Evolutionary conservation across 805 yeast genomes (phyloP).

Genomic region (Pichia insulana): DNA sequence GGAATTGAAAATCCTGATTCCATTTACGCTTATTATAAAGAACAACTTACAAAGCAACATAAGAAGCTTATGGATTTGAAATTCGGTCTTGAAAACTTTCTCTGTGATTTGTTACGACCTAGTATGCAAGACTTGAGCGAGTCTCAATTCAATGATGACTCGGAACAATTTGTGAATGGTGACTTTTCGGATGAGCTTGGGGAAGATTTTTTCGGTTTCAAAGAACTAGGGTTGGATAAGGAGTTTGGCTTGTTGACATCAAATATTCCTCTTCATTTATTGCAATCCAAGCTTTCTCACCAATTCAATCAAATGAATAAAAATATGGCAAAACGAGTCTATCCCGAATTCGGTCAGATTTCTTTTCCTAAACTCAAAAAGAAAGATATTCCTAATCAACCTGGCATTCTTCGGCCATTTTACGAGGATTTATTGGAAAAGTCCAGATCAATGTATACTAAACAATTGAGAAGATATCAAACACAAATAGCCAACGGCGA

Average conservation of each 20-base stretch:
- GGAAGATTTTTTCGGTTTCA: constrained; percentile 96
- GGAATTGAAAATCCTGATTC: constrained; percentile 78
- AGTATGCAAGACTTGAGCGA: constrained; percentile 62
- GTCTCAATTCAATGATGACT: constrained; percentile 73
- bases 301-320: constrained; percentile 40
- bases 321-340: constrained; percentile 41
- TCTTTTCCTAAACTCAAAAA: constrained; percentile 45
- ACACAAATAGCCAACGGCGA: constrained; percentile 15
- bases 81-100: constrained; percentile 54
- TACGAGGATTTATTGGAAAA: constrained; percentile 33
- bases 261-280: constrained; percentile 80
- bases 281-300: constrained; percentile 67
- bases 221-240: constrained; percentile 84
- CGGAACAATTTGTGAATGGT: constrained; percentile 91
- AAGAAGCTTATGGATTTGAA: constrained; percentile 62
- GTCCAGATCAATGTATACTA: constrained; percentile 33
- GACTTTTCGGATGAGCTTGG: constrained; percentile 91
- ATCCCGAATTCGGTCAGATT: constrained; percentile 56
- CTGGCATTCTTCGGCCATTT: constrained; percentile 52
- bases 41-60: constrained; percentile 61
- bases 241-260: constrained; percentile 81
- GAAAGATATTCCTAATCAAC: constrained; percentile 42
- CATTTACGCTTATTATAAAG: constrained; percentile 63
- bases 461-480: constrained; percentile 36
- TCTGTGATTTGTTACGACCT: constrained; percentile 80